A percentile compares a stretch with the other conserved stretches of the same genome.
Conservation (phyloP, 1,139 yeast genomes). For the Yamadazyma membranifaciens region DNA sequence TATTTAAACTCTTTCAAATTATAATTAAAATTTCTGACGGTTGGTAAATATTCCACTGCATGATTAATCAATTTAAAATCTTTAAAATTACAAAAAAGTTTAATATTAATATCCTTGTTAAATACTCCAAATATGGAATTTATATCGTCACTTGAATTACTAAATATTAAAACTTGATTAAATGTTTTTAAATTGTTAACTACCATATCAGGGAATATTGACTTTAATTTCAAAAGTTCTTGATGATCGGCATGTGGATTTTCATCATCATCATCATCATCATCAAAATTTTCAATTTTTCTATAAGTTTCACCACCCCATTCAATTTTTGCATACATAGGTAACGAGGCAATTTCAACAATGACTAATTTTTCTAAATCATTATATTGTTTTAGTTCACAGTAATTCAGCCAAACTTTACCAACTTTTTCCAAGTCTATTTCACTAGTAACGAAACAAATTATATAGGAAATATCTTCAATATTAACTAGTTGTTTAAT, state of each 20-base stretch:
- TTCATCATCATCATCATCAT: conserved; percentile 29
- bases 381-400: conserved; percentile 12
- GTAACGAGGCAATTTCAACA: conserved; percentile 61
- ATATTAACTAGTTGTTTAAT: conserved; percentile 57
- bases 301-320: conserved; percentile 68
- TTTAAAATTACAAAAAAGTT: conserved; percentile 10
- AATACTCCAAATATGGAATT: conserved; percentile 11
- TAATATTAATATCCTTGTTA: conserved; percentile 2
- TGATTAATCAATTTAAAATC: not conserved
- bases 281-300: conserved; percentile 33
- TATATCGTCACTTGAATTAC: conserved; percentile 11
- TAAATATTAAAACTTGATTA: conserved; percentile 10
- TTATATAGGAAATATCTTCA: conserved; percentile 39
- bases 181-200: conserved; percentile 6
- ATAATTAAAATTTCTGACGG: conserved; percentile 20
- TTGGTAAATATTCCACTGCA: conserved; percentile 27
- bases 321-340: conserved; percentile 70
- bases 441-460: conserved; percentile 52
- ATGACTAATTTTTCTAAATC: conserved; percentile 37
- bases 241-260: not conserved
- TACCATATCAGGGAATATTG: not conserved
- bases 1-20: conserved; percentile 20
- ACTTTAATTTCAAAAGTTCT: conserved; percentile 15
- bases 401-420: conserved; percentile 40
- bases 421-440: conserved; percentile 26